Evolutionary conservation across 805 yeast species (phyloP).

Genomic region (Cyberlindnera maritima): DNA sequence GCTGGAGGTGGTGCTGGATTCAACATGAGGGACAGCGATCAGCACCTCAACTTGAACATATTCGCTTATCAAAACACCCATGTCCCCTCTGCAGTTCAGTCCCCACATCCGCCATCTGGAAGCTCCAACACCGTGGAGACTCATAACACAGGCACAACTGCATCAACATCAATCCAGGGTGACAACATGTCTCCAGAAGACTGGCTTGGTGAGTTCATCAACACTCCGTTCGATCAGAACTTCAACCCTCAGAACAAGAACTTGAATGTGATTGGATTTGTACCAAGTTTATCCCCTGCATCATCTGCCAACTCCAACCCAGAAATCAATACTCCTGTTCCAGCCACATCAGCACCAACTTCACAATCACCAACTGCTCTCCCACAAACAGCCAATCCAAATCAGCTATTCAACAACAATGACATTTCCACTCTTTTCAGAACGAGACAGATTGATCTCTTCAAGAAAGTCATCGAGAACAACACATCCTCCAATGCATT

Average conservation of each 20-base stretch:
- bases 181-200: conserved; percentile 38
- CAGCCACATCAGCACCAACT: conserved; percentile 2
- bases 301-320: conserved; percentile 15
- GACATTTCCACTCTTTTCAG: conserved; percentile 63
- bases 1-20: conserved; percentile 43
- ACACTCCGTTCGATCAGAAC: conserved; percentile 60
- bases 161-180: conserved; percentile 21
- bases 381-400: conserved; percentile 18
- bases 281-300: conserved; percentile 21
- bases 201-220: conserved; percentile 71
- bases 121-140: conserved; percentile 5
- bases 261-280: conserved; percentile 58
- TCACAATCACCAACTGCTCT: conserved; percentile 21
- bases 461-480: conserved; percentile 40
- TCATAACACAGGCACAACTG: conserved; percentile 12
- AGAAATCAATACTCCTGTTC: background rate
- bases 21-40: conserved; percentile 12
- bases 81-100: conserved; percentile 8
- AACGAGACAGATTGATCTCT: conserved; percentile 63
- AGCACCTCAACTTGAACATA: conserved; percentile 17
- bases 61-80: conserved; percentile 16
- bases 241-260: conserved; percentile 42
- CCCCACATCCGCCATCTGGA: conserved; percentile 11
- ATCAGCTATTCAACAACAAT: conserved; percentile 31
- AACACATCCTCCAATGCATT: conserved; percentile 20